These are phyloP conservation scores for Abelmoschus esculentus DNA, from an alignment of 345 rosid genomes.

Conservation along the genomic window DNA sequence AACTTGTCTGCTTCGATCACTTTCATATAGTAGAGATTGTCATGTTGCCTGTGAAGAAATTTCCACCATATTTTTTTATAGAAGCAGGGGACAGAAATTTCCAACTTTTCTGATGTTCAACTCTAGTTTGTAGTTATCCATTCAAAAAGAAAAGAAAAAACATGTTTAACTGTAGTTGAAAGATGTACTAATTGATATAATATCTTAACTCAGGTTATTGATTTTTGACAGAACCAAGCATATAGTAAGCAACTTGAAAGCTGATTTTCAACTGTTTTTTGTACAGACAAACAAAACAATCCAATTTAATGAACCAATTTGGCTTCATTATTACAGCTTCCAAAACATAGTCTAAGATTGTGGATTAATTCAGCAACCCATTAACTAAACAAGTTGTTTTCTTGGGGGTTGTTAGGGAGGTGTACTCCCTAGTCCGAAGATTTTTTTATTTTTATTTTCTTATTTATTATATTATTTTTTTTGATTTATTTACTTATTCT, in stretches of 20 bases:
- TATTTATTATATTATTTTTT: too few relatives aligned
- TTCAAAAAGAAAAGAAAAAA: neutral
- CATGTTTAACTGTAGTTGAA: neutral
- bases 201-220: neutral
- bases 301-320: too few relatives aligned
- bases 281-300: neutral
- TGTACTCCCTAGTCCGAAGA: too few relatives aligned
- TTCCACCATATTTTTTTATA: constrained; percentile 11
- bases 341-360: too few relatives aligned
- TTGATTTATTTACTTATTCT: too few relatives aligned
- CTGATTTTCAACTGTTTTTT: neutral
- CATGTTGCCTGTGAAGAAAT: constrained; percentile 62
- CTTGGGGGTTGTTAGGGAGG: too few relatives aligned
- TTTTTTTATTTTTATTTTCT: too few relatives aligned
- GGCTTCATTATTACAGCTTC: too few relatives aligned
- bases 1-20: neutral
- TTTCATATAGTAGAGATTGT: constrained; percentile 44
- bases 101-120: neutral
- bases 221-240: neutral
- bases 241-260: neutral
- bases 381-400: too few relatives aligned
- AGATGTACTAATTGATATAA: neutral
- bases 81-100: constrained; percentile 7
- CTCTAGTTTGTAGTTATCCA: neutral
- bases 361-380: too few relatives aligned